Base-by-base conservation (phyloP, 202 grass and related monocot genomes). In the Musa balbisiana region DNA sequence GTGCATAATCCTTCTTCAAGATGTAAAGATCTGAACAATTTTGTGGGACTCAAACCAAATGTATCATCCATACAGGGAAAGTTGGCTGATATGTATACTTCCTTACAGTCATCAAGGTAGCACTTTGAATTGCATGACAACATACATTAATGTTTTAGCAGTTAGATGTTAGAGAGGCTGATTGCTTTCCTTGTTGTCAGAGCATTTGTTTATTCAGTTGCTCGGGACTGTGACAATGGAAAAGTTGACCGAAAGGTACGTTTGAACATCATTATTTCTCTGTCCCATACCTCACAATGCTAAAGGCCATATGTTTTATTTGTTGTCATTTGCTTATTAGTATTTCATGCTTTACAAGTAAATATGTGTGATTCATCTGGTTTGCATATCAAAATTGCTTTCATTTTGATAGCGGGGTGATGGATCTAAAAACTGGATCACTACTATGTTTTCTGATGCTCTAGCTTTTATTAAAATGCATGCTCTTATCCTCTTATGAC, bases 21-120 rank as follows among this genome's bases (percentile, higher is more conserved):
- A 33, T 15, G 12, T 4, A 29, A 12, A 16, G 64, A 33, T 12
- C 3, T 67, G 65, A 70, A 51, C 67, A 51, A 9, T 70, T 51
- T 10, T 19, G 17, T 77, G 49, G 11, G 49, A 76, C 62, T 65
- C 65, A 65, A 65, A 49, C 49, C 14, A 51, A 50, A 52, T 77
- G 17, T 82, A 13, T 71, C 71, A 21, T 64, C 55, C 51, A 69
- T 93, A 67, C 81, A 94, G 91, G 91, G 94, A 51, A 94, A 98
- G 80, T 78, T 98, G 81, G 91, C 94, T 70, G 94, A 98, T 69
- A 98, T 98, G 87, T 98, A 98, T 79, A 98, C 94, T 33, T 87
- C 94, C 49, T 86, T 98, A 83, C 94, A 98, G 72, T 89, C 94
- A 49, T 98, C 94, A 53, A 98, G 94, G 94, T 98, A 83, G 68